Conservation (phyloP, 1,284 basidiomycete genomes). For the Waitea zeae region DNA sequence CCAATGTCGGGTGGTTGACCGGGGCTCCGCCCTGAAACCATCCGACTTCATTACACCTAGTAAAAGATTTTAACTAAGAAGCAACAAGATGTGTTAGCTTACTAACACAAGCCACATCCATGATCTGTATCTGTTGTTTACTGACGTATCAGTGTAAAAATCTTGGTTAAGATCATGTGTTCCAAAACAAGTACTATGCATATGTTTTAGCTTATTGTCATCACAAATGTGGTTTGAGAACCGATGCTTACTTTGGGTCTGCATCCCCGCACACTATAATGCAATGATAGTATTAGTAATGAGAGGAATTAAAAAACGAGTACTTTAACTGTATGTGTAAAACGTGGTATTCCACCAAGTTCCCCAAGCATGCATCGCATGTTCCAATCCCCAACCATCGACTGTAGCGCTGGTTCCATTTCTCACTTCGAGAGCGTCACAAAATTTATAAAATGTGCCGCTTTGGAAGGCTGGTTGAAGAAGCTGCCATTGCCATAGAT, state of each 20-base stretch:
- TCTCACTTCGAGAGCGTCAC: constrained; percentile 57
- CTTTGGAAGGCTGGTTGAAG: constrained; percentile 25
- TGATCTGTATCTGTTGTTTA: constrained; percentile 33
- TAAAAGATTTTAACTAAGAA: constrained; percentile 2
- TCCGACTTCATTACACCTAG: constrained; percentile 53
- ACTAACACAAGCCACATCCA: constrained; percentile 46
- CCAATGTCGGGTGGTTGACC: constrained; percentile 27
- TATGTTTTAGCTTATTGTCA: background rate
- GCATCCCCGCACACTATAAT: constrained; percentile 23
- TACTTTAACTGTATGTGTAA: constrained; percentile 21
- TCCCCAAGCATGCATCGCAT: constrained; percentile 46
- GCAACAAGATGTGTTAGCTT: background rate
- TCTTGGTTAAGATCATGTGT: constrained; percentile 29
- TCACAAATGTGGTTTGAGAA: too few species aligned
- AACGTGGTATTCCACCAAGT: constrained; percentile 32
- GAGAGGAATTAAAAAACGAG: constrained; percentile 6
- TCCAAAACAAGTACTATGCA: constrained; percentile 38
- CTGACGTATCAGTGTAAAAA: constrained; percentile 30
- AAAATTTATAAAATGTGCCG: constrained; percentile 40
- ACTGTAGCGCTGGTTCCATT: constrained; percentile 34
- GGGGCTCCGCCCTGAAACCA: constrained; percentile 47
- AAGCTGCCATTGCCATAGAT: constrained; percentile 35
- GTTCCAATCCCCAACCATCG: constrained; percentile 42
- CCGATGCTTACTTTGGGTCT: constrained; percentile 21
- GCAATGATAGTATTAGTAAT: constrained; percentile 1